Conservation (phyloP, 176 grass and related monocot species). For the Hordeum marinum region DNA sequence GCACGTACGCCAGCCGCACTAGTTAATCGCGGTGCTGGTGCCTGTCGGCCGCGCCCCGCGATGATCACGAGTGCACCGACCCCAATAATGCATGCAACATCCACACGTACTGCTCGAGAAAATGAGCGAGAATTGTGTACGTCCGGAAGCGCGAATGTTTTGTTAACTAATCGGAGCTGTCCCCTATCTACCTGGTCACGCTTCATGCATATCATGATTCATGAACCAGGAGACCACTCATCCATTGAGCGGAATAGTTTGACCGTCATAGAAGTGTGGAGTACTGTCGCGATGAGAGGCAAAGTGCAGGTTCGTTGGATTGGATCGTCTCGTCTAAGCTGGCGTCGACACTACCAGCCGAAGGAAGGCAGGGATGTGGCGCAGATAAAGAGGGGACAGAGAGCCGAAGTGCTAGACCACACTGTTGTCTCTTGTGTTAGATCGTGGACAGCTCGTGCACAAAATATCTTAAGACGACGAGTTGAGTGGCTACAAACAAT, state of each 20-base stretch:
- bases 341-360: neutral
- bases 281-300: neutral
- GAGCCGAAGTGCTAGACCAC: neutral
- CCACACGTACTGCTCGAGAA: neutral
- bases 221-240: neutral
- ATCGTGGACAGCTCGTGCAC: neutral
- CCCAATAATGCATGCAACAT: neutral
- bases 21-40: constrained; percentile 17
- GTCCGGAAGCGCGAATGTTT: neutral
- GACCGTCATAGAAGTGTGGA: neutral
- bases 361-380: neutral
- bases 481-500: neutral
- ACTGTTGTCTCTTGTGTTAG: neutral
- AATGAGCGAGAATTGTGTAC: too few species aligned
- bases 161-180: constrained; percentile 13
- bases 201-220: constrained; percentile 6
- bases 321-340: neutral
- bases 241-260: neutral
- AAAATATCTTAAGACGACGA: neutral
- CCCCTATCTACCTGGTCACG: neutral
- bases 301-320: neutral
- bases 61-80: neutral
- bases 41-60: neutral
- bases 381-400: neutral
- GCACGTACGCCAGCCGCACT: constrained; percentile 22